These are phyloP conservation scores for Fusarium agapanthi DNA, from an alignment of 2,329 filamentous ascomycete genomes.

Conservation along the genomic window DNA sequence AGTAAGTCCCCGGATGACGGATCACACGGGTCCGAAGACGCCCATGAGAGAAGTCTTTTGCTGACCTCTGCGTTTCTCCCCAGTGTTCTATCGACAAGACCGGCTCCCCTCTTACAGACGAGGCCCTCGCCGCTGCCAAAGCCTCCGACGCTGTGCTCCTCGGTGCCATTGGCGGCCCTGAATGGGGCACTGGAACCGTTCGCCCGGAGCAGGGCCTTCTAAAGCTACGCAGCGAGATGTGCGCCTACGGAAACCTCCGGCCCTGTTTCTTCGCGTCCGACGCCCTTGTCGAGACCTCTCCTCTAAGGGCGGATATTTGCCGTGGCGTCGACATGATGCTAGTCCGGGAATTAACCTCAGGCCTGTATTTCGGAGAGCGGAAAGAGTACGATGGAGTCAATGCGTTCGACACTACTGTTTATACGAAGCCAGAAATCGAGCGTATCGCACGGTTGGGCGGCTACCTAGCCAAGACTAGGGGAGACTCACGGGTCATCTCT, in stretches of 20 bases:
- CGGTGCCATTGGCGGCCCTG: slow-evolving; percentile 92
- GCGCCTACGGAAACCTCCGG: slow-evolving; percentile 92
- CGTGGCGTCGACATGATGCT: slow-evolving; percentile 91
- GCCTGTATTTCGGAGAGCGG: slow-evolving; percentile 95
- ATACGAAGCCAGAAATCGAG: slow-evolving; percentile 86
- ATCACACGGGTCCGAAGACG: neutral
- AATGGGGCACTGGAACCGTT: slow-evolving; percentile 92
- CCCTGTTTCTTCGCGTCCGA: slow-evolving; percentile 96
- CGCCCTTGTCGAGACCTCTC: slow-evolving; percentile 83
- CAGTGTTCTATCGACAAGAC: slow-evolving; percentile 91
- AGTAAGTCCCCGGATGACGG: slow-evolving; percentile 62
- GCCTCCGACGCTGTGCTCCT: slow-evolving; percentile 89
- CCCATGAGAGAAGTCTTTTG: neutral
- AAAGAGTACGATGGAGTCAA: slow-evolving; percentile 72
- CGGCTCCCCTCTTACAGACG: slow-evolving; percentile 81
- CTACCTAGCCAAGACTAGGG: slow-evolving; percentile 78
- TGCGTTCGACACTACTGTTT: slow-evolving; percentile 87
- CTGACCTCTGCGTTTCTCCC: neutral
- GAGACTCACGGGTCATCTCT: slow-evolving; percentile 77
- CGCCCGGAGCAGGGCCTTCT: slow-evolving; percentile 95
- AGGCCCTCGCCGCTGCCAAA: slow-evolving; percentile 84
- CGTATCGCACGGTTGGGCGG: slow-evolving; percentile 85
- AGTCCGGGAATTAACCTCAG: slow-evolving; percentile 90
- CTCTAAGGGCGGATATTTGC: slow-evolving; percentile 86
- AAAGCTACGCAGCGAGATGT: slow-evolving; percentile 90